Base-by-base conservation (phyloP, 1,139 yeast genomes). In the Hansenula anomala region DNA sequence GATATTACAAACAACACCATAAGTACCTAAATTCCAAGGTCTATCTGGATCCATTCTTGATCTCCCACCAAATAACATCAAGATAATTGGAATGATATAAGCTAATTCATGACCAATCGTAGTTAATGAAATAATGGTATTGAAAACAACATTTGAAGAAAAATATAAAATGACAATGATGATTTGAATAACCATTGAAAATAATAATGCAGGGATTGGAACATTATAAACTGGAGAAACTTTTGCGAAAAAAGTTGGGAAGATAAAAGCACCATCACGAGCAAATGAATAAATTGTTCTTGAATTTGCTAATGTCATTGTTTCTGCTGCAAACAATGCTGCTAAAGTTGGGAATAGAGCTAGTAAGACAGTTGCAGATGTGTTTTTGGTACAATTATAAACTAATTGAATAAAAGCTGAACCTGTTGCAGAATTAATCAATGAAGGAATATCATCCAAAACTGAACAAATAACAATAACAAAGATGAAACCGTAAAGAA, bases 281-380 rank as follows among this genome's bases (percentile, higher is more conserved):
- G 75, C 71, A 52, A 69, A 68, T 4, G 74, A 72, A 64, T 70
- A 70, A 39, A 68, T 60, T 45, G 69, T 73, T 52, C 75, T 61
- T 11, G 71, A 71, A 39, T 70, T 66, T 14, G 73, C 73, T n/a
- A 70, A 15, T 54, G 59, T 63, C 43, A 69, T 56, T 30, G 72
- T 66, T 3, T 78, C 71, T 19, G 74, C 66, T 4, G 86, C 86
- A 80, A 80, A 80, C 35, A 76, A 55, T 51, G 73, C 77, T 52
- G 75, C 80, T 20, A 79, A 75, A 46, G 70, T 61, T 4, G 80
- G 76, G 53, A 75, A 70, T 28, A 77, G 54, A 1, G 73, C 52
- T 78, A 77, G 73, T 36, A 80, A 71, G 1, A 78, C 80, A 39
- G 77, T 66, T 4, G 85, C 80, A 79, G 86, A 79, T 34, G 69